Conservation (phyloP, 139 green algal species). For the Micractinium conductrix region DNA sequence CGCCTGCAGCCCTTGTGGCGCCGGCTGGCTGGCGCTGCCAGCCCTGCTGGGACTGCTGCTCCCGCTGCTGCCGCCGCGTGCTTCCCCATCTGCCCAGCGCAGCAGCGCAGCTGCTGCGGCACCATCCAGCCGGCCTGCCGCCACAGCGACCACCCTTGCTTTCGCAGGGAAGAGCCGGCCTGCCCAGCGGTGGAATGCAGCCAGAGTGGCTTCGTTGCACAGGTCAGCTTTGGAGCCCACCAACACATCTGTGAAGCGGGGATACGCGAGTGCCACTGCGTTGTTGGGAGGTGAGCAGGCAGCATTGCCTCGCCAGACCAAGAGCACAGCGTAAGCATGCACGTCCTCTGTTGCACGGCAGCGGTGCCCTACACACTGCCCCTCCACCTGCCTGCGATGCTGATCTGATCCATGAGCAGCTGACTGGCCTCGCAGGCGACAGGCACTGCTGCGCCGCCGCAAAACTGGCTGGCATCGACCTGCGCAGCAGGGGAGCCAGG, state of each 20-base stretch:
- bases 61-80: background rate
- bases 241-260: constrained; percentile 63
- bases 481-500: constrained; percentile 25
- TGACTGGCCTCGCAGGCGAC: constrained; percentile 5
- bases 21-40: background rate
- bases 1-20: background rate
- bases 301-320: too few species aligned
- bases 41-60: background rate
- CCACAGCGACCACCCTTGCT: constrained; percentile 13
- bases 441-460: background rate
- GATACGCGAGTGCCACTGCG: too few species aligned
- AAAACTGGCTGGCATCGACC: constrained; percentile 34
- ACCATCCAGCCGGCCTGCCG: background rate
- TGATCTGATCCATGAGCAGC: constrained; percentile 49
- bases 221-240: constrained; percentile 66
- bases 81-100: background rate
- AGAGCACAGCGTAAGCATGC: too few species aligned
- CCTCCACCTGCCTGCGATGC: too few species aligned
- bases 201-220: background rate
- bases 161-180: constrained; percentile 57
- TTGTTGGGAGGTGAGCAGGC: too few species aligned
- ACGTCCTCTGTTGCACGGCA: too few species aligned
- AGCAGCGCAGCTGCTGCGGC: background rate
- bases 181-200: constrained; percentile 45
- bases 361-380: too few species aligned